phyloP scores from a whole-genome alignment of 352 stramenopile genomes.

The Phytophthora pseudosyringae region DNA sequence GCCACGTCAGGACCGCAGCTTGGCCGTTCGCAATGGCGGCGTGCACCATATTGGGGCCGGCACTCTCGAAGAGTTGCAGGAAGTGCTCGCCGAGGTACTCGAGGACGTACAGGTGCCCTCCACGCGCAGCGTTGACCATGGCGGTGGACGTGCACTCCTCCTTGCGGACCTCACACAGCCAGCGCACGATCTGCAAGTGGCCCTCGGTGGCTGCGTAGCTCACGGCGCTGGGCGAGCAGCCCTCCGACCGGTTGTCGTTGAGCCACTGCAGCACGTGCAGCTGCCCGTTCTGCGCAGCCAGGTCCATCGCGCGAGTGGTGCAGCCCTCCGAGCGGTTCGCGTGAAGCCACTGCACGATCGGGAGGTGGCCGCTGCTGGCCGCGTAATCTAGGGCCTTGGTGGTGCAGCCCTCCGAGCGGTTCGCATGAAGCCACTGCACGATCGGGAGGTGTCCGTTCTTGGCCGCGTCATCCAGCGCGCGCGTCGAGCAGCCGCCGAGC shows the following conservation, averaged over 20 bases:
- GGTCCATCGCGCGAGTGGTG: slow-evolving; percentile 68
- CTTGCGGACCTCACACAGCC: slow-evolving; percentile 56
- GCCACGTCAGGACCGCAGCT: slow-evolving; percentile 60
- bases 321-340: slow-evolving; percentile 49
- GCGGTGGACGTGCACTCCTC: slow-evolving; percentile 58
- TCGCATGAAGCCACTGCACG: slow-evolving; percentile 64
- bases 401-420: slow-evolving; percentile 67
- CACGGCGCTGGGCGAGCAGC: slow-evolving; percentile 70
- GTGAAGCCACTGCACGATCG: slow-evolving; percentile 68
- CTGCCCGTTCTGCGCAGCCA: slow-evolving; percentile 67
- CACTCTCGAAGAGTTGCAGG: slow-evolving; percentile 53
- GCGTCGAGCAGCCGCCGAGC: slow-evolving; percentile 57
- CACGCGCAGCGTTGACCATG: slow-evolving; percentile 65
- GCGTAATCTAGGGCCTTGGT: slow-evolving; percentile 71
- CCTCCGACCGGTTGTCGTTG: slow-evolving; percentile 64
- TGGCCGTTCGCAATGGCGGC: slow-evolving; percentile 68
- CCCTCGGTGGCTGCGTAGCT: slow-evolving; percentile 64
- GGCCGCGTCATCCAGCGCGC: slow-evolving; percentile 64
- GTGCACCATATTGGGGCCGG: slow-evolving; percentile 69
- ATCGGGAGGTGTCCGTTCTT: slow-evolving; percentile 61
- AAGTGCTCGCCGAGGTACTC: slow-evolving; percentile 57
- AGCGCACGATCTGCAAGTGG: slow-evolving; percentile 64
- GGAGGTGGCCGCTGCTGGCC: slow-evolving; percentile 58
- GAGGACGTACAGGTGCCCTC: slow-evolving; percentile 65
- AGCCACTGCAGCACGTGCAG: slow-evolving; percentile 75